Evolutionary conservation across 2,329 filamentous ascomycete genomes (phyloP).

Genomic region (Aspergillus amoenus): DNA sequence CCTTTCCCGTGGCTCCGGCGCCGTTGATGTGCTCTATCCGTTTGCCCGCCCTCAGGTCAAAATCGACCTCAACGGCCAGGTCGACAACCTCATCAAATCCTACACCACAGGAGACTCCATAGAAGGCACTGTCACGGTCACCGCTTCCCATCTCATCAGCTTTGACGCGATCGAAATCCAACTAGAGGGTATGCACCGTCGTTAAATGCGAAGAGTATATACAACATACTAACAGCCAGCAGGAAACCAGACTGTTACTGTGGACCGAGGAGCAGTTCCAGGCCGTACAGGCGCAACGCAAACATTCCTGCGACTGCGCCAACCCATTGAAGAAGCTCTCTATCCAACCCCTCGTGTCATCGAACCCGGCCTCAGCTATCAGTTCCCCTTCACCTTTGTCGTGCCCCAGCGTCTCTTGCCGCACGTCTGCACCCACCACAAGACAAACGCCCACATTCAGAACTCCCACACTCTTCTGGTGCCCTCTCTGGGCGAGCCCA

Average conservation of each 20-base stretch:
- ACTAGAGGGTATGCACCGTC: conserved; percentile 52
- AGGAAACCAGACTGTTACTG: conserved; percentile 53
- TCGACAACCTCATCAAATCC: conserved; percentile 41
- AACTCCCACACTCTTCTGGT: conserved; percentile 59
- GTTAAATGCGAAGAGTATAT: neutral
- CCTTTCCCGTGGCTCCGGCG: conserved; percentile 25
- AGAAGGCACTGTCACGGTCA: conserved; percentile 54
- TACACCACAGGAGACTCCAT: conserved; percentile 60
- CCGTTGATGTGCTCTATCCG: conserved; percentile 28
- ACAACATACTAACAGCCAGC: conserved; percentile 8
- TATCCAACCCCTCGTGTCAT: conserved; percentile 58
- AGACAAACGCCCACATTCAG: conserved; percentile 52
- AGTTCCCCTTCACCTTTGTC: conserved; percentile 64
- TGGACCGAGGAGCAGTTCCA: conserved; percentile 57
- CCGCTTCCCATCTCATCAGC: conserved; percentile 50
- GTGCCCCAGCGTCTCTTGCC: conserved; percentile 62
- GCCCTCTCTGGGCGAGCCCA: conserved; percentile 61
- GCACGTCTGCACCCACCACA: conserved; percentile 56
- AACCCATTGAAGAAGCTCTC: conserved; percentile 55
- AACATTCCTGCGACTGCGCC: conserved; percentile 61
- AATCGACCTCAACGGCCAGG: conserved; percentile 31
- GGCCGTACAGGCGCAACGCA: conserved; percentile 58
- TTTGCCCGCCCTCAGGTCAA: conserved; percentile 31
- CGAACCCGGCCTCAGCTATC: conserved; percentile 56
- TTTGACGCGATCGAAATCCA: conserved; percentile 61